These are phyloP conservation scores for Teunomyces tritomae DNA, from an alignment of 805 yeast genomes.

Conservation along the genomic window DNA sequence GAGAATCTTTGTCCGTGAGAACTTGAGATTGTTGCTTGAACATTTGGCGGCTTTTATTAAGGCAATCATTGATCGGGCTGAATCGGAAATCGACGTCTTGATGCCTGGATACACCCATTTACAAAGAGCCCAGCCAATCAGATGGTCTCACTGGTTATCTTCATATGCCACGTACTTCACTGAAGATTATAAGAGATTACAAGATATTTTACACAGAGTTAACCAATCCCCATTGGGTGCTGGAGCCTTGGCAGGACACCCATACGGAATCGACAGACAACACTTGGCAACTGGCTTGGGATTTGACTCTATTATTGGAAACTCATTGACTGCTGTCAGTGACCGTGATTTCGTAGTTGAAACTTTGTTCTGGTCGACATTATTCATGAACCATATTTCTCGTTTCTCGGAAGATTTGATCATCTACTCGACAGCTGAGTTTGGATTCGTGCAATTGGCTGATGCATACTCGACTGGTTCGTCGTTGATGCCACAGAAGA, in stretches of 20 bases:
- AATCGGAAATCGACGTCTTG: constrained; percentile 79
- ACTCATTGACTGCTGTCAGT: constrained; percentile 93
- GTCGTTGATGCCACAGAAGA: constrained; percentile 98
- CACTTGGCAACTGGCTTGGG: constrained; percentile 77
- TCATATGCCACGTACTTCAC: constrained; percentile 93
- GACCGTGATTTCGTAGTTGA: constrained; percentile 98
- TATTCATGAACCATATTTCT: constrained; percentile 94
- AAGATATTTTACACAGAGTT: constrained; percentile 76
- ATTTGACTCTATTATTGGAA: constrained; percentile 85
- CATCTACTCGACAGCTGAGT: constrained; percentile 95
- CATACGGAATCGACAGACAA: constrained; percentile 97
- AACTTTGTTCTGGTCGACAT: constrained; percentile 90
- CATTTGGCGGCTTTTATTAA: constrained; percentile 61
- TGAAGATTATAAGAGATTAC: constrained; percentile 82
- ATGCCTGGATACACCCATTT: constrained; percentile 99
- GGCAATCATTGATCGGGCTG: constrained; percentile 73
- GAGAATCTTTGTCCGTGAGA: constrained; percentile 88
- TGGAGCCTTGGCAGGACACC: constrained; percentile 99
- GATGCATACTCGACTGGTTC: constrained; percentile 99
- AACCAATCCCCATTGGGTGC: constrained; percentile 92
- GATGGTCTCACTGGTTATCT: constrained; percentile 98
- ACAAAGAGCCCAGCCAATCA: constrained; percentile 98
- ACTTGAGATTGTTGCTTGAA: constrained; percentile 57
- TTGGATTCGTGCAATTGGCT: constrained; percentile 88
- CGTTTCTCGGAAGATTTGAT: constrained; percentile 93